Evolutionary conservation across 345 rosid species (phyloP).

Genomic region (Streptanthus diversifolius): DNA sequence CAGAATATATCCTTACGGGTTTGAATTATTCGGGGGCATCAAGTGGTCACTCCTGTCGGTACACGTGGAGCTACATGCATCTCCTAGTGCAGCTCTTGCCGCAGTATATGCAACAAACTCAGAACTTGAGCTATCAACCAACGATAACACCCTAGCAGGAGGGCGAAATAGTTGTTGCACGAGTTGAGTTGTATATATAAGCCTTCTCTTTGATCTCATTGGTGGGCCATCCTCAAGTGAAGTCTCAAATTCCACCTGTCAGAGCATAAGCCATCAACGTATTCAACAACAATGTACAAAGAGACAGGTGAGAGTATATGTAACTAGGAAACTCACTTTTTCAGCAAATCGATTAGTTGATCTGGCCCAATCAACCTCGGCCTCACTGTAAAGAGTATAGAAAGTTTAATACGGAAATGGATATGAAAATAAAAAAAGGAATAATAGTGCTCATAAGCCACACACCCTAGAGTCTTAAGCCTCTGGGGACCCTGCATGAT

Average conservation of each 20-base stretch:
- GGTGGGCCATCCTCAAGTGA: constrained; percentile 46
- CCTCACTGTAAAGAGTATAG: constrained; percentile 45
- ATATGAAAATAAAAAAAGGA: background rate
- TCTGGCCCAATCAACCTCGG: constrained; percentile 69
- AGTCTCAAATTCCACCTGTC: constrained; percentile 67
- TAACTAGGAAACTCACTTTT: constrained; percentile 51
- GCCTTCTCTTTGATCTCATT: constrained; percentile 67
- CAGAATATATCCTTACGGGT: constrained; percentile 46
- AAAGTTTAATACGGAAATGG: background rate
- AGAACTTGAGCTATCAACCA: constrained; percentile 44
- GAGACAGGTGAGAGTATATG: background rate
- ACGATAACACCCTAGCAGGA: constrained; percentile 43
- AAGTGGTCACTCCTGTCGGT: constrained; percentile 32
- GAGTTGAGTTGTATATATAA: constrained; percentile 68
- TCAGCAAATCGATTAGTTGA: constrained; percentile 58
- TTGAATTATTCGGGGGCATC: constrained; percentile 31
- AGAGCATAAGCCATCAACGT: constrained; percentile 15
- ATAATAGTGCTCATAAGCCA: constrained; percentile 23
- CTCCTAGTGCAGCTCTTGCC: constrained; percentile 63
- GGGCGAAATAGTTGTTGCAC: constrained; percentile 67
- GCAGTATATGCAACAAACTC: constrained; percentile 50
- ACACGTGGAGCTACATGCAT: constrained; percentile 54
- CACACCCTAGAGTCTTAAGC: constrained; percentile 63
- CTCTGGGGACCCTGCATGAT: constrained; percentile 38
- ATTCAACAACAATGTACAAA: constrained; percentile 16